A percentile compares a stretch with the other conserved stretches of the same genome.
Conservation (phyloP, 2,329 filamentous ascomycete genomes). For the Mariannaea sp. region DNA sequence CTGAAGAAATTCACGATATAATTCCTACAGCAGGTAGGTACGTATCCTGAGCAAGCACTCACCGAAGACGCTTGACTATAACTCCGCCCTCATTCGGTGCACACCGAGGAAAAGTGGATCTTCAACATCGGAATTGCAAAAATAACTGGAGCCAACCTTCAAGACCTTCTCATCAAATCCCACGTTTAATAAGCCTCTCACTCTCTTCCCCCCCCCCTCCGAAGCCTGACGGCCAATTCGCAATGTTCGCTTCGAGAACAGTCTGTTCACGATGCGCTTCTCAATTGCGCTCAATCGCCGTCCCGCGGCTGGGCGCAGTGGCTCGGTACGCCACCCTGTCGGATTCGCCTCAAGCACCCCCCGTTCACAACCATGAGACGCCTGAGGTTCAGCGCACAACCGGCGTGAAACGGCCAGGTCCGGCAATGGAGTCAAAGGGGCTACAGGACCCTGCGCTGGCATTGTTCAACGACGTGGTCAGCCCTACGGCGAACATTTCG, state of each 20-base stretch:
- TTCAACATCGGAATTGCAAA: conserved; percentile 24
- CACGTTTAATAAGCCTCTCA: too few relatives aligned
- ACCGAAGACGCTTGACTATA: conserved; percentile 10
- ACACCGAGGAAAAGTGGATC: conserved; percentile 13
- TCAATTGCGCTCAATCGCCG: conserved; percentile 31
- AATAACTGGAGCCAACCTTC: conserved; percentile 27
- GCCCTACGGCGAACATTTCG: conserved; percentile 13
- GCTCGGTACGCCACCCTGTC: conserved; percentile 26
- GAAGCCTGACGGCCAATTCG: conserved; percentile 17
- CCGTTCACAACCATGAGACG: conserved; percentile 10
- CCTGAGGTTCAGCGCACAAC: background rate
- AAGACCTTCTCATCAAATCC: conserved; percentile 13
- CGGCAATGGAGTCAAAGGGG: conserved; percentile 14
- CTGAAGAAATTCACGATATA: too few relatives aligned
- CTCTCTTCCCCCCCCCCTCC: conserved; percentile 5
- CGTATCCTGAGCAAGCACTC: conserved; percentile 9
- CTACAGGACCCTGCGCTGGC: conserved; percentile 37
- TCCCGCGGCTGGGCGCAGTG: conserved; percentile 25
- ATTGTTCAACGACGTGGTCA: conserved; percentile 46
- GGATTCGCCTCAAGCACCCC: conserved; percentile 8
- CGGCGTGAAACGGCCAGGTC: background rate
- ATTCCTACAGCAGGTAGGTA: too few relatives aligned
- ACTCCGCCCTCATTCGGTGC: conserved; percentile 24
- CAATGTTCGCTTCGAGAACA: conserved; percentile 44
- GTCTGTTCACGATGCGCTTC: conserved; percentile 44